Evolutionary conservation across 257 asterid genomes (phyloP), one percentile per base, ranked within the genome.

Genomic region (Solanum ossicruentum): DNA sequence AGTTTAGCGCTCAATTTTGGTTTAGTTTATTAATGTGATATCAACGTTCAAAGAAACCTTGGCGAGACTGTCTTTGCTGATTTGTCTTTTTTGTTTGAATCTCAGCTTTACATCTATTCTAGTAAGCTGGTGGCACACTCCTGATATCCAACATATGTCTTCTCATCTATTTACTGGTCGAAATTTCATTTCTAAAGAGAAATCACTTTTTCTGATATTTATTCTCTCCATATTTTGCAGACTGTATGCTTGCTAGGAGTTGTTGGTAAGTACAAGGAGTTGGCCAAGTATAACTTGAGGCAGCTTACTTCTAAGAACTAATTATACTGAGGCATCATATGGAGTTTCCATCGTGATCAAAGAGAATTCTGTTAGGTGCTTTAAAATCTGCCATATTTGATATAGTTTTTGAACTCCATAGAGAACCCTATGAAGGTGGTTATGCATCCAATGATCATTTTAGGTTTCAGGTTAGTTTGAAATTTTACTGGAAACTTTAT

Each of bases 231-330:
- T 69, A 41, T 89, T 84, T 79, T 88, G 84, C 97, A 96, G 99
- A 96, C 98, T 17, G 92, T 96, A 8, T 96, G 99, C 91, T 88
- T 96, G 93, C 93, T 96, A 41, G 99, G 99, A 82, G 92, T 95
- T 66, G 98, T 94, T 83, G 98, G 94, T 89, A 96, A 91, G 90
- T 95, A 94, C 94, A 96, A 96, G 92, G 98, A 96, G 86, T 86
- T 95, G 84, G 90, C 98, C 85, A 96, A 96, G 92, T 96, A 91
- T 90, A 96, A 96, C 83, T 23, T 96, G 87, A 92, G 99, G 92
- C 98, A 93, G 94, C 97, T 96, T 86, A 91, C 95, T 71, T 89
- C 95, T 23, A 52, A 78, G 16, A 78, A 78, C 21, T 78, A 78
- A 16, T 52, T 51, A 23, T 78, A 49, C 26, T 12, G 26, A 5